A percentile compares a stretch with the other conserved stretches of the same genome.
These are phyloP conservation scores for Viola odorata DNA, from an alignment of 345 rosid genomes.

Conservation along the genomic window DNA sequence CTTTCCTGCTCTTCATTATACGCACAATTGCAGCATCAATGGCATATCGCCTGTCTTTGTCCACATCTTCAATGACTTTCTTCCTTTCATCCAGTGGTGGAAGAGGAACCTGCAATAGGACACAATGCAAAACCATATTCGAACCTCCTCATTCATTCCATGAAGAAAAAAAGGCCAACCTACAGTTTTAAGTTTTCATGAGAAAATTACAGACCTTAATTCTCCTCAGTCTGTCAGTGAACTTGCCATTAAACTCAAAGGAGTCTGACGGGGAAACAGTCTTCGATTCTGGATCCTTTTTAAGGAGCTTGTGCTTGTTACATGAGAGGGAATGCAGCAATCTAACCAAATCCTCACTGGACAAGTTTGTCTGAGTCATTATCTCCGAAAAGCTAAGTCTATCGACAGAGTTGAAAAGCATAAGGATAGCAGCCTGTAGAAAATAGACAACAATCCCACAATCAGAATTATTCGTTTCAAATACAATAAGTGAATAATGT, in stretches of 20 bases:
- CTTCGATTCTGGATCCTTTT: slow-evolving; percentile 22
- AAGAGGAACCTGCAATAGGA: slow-evolving; percentile 60
- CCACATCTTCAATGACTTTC: slow-evolving; percentile 89
- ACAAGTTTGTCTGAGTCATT: slow-evolving; percentile 69
- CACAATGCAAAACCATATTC: no score
- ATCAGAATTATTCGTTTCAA: slow-evolving; percentile 2
- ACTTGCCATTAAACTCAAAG: slow-evolving; percentile 40
- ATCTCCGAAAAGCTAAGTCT: slow-evolving; percentile 77
- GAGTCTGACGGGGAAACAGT: slow-evolving; percentile 14
- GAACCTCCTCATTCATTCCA: background rate
- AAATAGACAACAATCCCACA: background rate
- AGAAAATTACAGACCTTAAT: slow-evolving; percentile 55
- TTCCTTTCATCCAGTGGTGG: slow-evolving; percentile 92
- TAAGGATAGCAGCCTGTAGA: slow-evolving; percentile 73
- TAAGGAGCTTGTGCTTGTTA: slow-evolving; percentile 24
- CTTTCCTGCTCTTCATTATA: slow-evolving; percentile 92
- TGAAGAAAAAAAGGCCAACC: background rate
- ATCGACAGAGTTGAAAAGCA: slow-evolving; percentile 80
- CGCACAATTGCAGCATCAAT: slow-evolving; percentile 98
- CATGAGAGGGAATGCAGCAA: slow-evolving; percentile 67
- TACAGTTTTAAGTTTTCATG: background rate
- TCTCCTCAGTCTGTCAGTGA: slow-evolving; percentile 86
- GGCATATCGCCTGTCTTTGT: slow-evolving; percentile 83
- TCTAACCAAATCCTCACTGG: slow-evolving; percentile 78
- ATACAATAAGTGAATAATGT: background rate